phyloP scores from a whole-genome alignment of 176 grass and related monocot genomes.

The Oryza coarctata region DNA sequence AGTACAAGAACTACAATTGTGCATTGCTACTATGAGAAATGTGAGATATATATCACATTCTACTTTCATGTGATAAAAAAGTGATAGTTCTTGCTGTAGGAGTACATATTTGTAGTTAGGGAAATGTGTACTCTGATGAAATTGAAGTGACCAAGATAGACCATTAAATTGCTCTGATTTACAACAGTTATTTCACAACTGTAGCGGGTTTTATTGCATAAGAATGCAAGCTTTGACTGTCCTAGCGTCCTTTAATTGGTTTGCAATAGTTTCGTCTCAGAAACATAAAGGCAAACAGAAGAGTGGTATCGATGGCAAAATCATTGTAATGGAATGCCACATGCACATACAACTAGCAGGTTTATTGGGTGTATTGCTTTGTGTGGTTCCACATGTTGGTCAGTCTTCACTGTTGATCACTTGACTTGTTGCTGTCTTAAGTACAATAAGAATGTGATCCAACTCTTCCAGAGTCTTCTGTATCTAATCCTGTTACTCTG shows the following conservation, averaged over 20 bases:
- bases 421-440: constrained; percentile 15
- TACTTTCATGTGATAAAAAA: neutral
- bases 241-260: constrained; percentile 36
- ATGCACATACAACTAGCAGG: constrained; percentile 22
- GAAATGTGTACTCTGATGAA: constrained; percentile 18
- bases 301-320: constrained; percentile 44
- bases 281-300: constrained; percentile 34
- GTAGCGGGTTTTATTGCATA: constrained; percentile 46
- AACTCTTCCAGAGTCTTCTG: constrained; percentile 15
- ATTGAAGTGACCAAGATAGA: constrained; percentile 28
- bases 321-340: constrained; percentile 40
- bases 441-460: constrained; percentile 18
- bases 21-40: neutral
- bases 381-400: neutral
- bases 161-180: constrained; percentile 45
- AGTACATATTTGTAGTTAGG: constrained; percentile 1
- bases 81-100: neutral
- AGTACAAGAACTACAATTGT: neutral
- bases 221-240: constrained; percentile 36
- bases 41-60: neutral
- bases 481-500: constrained; percentile 24
- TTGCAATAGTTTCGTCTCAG: constrained; percentile 37
- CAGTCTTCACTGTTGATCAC: constrained; percentile 31
- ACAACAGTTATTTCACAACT: constrained; percentile 11
- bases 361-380: constrained; percentile 11